Evolutionary conservation across 495 filamentous ascomycete genomes (phyloP).

Genomic region (Trichoderma reesei): DNA sequence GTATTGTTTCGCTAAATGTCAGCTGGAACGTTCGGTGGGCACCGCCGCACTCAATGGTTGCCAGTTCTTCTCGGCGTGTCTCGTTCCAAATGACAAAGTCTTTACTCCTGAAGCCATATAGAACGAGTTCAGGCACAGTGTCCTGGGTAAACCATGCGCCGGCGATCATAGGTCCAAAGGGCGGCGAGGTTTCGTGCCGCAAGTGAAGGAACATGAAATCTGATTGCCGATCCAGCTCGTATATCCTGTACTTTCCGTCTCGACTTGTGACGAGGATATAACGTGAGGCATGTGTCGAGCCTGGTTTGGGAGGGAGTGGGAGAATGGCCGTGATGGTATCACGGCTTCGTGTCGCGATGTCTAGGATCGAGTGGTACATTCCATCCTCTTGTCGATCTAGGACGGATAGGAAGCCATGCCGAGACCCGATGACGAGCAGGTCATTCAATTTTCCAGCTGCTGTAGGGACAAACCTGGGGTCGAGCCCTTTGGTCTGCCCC

Average conservation of each 20-base stretch:
- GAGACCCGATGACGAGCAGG: conserved; percentile 7
- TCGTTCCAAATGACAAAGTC: conserved; percentile 75
- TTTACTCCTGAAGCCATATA: conserved; percentile 73
- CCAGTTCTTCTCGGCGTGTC: conserved; percentile 51
- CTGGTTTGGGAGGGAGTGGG: conserved; percentile 21
- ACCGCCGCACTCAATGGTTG: conserved; percentile 70
- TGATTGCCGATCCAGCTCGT: conserved; percentile 21
- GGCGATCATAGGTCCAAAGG: conserved; percentile 60
- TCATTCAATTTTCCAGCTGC: neutral
- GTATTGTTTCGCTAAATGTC: conserved; percentile 29
- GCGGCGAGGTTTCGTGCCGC: conserved; percentile 38
- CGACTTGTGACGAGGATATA: conserved; percentile 60
- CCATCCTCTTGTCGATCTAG: conserved; percentile 15
- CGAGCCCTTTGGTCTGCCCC: neutral
- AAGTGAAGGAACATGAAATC: conserved; percentile 17
- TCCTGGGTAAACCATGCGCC: conserved; percentile 48
- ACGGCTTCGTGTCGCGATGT: conserved; percentile 8
- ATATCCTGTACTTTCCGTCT: conserved; percentile 62
- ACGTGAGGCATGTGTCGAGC: conserved; percentile 11
- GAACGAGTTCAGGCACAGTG: conserved; percentile 40
- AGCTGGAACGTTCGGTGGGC: conserved; percentile 64
- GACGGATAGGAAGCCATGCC: conserved; percentile 13
- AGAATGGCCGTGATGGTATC: conserved; percentile 65
- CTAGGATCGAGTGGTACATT: conserved; percentile 18
- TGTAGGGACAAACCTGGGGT: conserved; percentile 7